These are phyloP conservation scores for Thelonectria olida DNA, from an alignment of 2,329 filamentous ascomycete species.

Conservation along the genomic window DNA sequence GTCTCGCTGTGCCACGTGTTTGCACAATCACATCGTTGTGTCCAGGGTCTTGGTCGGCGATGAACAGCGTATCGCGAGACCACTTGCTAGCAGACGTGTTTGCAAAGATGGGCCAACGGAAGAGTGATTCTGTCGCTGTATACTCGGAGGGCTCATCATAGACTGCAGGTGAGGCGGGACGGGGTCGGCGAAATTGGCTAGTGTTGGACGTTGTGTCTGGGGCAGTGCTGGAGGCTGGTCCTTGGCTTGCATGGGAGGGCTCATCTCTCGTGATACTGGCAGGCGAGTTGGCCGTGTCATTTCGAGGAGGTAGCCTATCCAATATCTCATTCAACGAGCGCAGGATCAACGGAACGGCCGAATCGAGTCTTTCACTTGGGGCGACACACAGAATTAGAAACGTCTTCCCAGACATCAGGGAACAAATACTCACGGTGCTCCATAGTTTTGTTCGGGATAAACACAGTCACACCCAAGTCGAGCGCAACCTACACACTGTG, in stretches of 20 bases:
- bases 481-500: constrained; percentile 4
- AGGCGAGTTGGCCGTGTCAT: background rate
- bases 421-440: background rate
- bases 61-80: too few species aligned
- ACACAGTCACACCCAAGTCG: constrained; percentile 11
- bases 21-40: background rate
- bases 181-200: background rate
- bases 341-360: constrained; percentile 1
- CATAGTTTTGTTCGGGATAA: constrained; percentile 10
- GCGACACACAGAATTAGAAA: background rate
- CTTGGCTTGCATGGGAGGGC: background rate
- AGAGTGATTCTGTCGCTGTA: background rate
- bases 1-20: background rate
- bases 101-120: background rate
- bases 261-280: background rate
- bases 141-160: constrained; percentile 3
- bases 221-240: background rate
- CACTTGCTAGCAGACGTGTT: background rate
- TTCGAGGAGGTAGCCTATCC: constrained; percentile 2
- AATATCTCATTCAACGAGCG: constrained; percentile 6
- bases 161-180: too few species aligned
- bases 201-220: background rate
- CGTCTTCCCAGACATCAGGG: too few species aligned
- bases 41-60: background rate
- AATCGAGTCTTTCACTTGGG: background rate